Evolutionary conservation across 2,329 filamentous ascomycete genomes (phyloP), one percentile per base, ranked within the genome.

Genomic region (Akanthomyces uredinophilus): DNA sequence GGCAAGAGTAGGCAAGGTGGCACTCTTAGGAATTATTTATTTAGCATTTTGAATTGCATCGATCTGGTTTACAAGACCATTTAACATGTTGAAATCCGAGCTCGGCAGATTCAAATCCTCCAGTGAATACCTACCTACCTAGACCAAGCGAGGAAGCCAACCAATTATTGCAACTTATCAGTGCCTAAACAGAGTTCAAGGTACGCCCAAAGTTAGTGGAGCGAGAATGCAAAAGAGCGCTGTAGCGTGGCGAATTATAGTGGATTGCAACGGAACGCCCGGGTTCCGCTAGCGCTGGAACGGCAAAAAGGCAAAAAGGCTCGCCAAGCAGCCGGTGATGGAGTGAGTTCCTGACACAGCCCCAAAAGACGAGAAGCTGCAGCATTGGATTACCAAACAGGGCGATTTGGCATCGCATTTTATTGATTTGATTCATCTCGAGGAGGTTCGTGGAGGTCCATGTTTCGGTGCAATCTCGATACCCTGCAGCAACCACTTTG

Each of bases 1-100:
- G 20, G 4, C 32, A 37, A 39, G 58, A 60, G 58, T 47, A 60
- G 58, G 58, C 58, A 60, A 60, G 58, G 49, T 7, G 58, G 58
- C 58, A 60, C 58, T 60, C 58, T 60, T 7, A 24, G 41, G 37
- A 27, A n/a, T 8, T 32, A 14, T 41, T n/a, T 24, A 16, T 27
- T 39, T 3, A 35, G 43, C 50, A 46, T 60, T 54, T 56, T 47
- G 11, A n/a, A 50, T 41, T 39, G 3, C 6, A 24, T 5, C 43
- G 18, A 29, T 32, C 20, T 35, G 32, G 16, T 37, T 44, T 37
- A n/a, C 11, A 39, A 57, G 32, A n/a, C 27, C 32, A 10, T 22
- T 37, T 51, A 22, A 32, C 24, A 27, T 51, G 22, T n/a, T 10
- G 4, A 44, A 35, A 35, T 10, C 10, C 32, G 11, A 5, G 32